Evolutionary conservation across 495 filamentous ascomycete genomes (phyloP).

Genomic region (Umbilicaria muhlenbergii): DNA sequence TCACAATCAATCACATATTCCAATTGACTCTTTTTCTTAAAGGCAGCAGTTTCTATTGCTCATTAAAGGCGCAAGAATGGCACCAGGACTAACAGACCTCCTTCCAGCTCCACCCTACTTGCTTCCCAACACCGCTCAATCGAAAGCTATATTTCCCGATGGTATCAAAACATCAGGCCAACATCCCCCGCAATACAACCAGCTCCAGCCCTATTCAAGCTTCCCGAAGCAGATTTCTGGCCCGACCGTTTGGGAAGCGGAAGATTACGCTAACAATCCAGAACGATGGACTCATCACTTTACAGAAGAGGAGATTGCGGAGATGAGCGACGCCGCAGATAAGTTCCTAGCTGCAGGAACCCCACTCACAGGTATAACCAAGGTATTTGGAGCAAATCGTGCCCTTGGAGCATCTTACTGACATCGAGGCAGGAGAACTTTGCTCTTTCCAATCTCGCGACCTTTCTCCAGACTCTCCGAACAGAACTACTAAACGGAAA

Average conservation of each 20-base stretch:
- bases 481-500: conserved; percentile 67
- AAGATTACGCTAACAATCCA: conserved; percentile 52
- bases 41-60: no score
- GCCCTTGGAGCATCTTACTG: background rate
- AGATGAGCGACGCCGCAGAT: conserved; percentile 53
- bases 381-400: conserved; percentile 22
- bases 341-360: conserved; percentile 42
- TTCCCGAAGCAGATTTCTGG: conserved; percentile 65
- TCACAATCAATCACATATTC: no score
- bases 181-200: conserved; percentile 53
- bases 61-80: conserved; percentile 14
- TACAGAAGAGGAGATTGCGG: conserved; percentile 45
- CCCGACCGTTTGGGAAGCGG: conserved; percentile 61
- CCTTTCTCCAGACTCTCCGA: conserved; percentile 39
- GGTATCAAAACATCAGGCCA: conserved; percentile 63
- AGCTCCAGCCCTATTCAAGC: conserved; percentile 47
- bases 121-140: conserved; percentile 9
- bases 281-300: conserved; percentile 68
- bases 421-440: conserved; percentile 33
- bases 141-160: conserved; percentile 30
- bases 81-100: conserved; percentile 21
- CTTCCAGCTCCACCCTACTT: conserved; percentile 20
- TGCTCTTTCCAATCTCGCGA: conserved; percentile 43
- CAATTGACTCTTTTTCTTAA: no score
- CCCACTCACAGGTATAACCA: conserved; percentile 60